Evolutionary conservation across 768 basidiomycete species (phyloP).

Genomic region (Ramaria sp.): DNA sequence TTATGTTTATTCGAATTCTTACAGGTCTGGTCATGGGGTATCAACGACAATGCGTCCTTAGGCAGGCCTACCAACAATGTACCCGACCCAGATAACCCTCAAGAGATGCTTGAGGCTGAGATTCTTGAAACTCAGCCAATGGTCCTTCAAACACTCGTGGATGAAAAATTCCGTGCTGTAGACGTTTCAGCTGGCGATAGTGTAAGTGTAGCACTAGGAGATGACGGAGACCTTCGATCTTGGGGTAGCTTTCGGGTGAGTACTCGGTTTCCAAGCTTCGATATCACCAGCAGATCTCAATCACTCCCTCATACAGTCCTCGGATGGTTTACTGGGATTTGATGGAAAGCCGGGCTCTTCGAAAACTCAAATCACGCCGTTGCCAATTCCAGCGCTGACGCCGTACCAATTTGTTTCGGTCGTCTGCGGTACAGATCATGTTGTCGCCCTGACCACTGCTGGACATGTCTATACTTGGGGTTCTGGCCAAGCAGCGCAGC

Average conservation of each 20-base stretch:
- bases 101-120: slow-evolving; percentile 20
- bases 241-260: slow-evolving; percentile 32
- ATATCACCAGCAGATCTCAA: not conserved
- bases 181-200: slow-evolving; percentile 31
- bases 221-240: slow-evolving; percentile 27
- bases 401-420: slow-evolving; percentile 11
- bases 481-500: slow-evolving; percentile 31
- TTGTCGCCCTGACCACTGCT: slow-evolving; percentile 32
- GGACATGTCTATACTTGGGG: slow-evolving; percentile 38
- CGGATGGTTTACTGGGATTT: slow-evolving; percentile 11
- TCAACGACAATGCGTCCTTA: slow-evolving; percentile 28
- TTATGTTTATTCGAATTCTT: slow-evolving; percentile 2
- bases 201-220: slow-evolving; percentile 29
- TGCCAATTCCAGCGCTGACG: slow-evolving; percentile 22
- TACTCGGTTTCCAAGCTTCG: not conserved
- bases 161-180: slow-evolving; percentile 30
- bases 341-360: slow-evolving; percentile 9
- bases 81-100: slow-evolving; percentile 20
- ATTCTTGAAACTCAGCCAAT: slow-evolving; percentile 26
- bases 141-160: slow-evolving; percentile 22
- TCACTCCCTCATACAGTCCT: slow-evolving; percentile 3
- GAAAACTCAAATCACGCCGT: slow-evolving; percentile 11
- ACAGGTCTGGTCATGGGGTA: slow-evolving; percentile 18
- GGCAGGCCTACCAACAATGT: slow-evolving; percentile 24
- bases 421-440: slow-evolving; percentile 31